Conservation (phyloP, 2,329 filamentous ascomycete genomes). For the Colletotrichum sp. region DNA sequence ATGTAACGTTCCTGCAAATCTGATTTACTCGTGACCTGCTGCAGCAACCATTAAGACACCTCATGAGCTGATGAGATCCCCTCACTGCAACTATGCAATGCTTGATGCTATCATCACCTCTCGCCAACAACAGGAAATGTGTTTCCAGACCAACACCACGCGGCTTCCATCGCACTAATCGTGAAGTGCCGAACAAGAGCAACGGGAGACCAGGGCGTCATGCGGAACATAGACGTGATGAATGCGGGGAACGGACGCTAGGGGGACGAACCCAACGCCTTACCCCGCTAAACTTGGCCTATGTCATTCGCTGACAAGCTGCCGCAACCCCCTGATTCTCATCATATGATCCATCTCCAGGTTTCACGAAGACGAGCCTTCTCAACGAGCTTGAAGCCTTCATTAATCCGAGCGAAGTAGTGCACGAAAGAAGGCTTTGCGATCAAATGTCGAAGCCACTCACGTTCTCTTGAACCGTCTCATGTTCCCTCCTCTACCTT, state of each 20-base stretch:
- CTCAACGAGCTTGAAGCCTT: not conserved
- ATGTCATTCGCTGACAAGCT: conserved; percentile 5
- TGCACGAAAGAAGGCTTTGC: not conserved
- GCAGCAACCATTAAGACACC: not conserved
- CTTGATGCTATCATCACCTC: not conserved
- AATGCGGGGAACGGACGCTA: conserved; percentile 13
- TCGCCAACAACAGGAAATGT: not conserved
- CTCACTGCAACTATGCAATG: not conserved
- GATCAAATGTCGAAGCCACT: not conserved
- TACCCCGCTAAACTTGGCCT: conserved; percentile 14
- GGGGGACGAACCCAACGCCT: not conserved
- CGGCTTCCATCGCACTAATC: not conserved
- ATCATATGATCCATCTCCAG: not conserved
- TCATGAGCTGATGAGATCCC: not conserved
- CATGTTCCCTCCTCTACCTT: not conserved
- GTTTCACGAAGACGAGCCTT: not conserved
- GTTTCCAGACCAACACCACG: not conserved
- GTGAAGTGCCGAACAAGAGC: not conserved
- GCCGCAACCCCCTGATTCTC: not conserved
- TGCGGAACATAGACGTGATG: not conserved
- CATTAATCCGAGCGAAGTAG: not conserved
- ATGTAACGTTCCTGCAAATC: not conserved
- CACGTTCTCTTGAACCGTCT: not conserved
- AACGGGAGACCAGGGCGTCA: not conserved
- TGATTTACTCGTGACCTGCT: not conserved